Conservation (phyloP, 768 basidiomycete genomes). For the Suillus tomentosus region DNA sequence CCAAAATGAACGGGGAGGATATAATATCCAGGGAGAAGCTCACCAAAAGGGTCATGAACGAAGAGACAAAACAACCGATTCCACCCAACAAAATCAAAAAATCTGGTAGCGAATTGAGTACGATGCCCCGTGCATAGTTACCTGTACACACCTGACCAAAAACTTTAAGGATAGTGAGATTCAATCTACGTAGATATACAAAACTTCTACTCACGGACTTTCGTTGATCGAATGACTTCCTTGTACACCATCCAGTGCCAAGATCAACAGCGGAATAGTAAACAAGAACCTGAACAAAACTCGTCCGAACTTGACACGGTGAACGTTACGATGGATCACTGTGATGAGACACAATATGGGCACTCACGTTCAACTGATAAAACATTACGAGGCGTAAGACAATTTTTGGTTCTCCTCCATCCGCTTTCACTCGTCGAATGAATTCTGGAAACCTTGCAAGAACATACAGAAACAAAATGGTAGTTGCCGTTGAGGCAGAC, state of each 20-base stretch:
- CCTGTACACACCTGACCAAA: slow-evolving; percentile 54
- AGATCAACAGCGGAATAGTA: slow-evolving; percentile 64
- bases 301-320: slow-evolving; percentile 53
- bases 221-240: slow-evolving; percentile 50
- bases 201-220: slow-evolving; percentile 51
- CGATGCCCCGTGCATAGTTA: not conserved
- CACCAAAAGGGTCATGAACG: slow-evolving; percentile 78
- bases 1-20: not conserved
- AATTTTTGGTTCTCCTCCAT: slow-evolving; percentile 74
- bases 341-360: slow-evolving; percentile 1
- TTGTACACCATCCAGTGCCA: slow-evolving; percentile 65
- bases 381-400: slow-evolving; percentile 75
- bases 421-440: slow-evolving; percentile 67
- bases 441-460: slow-evolving; percentile 71
- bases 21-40: slow-evolving; percentile 25
- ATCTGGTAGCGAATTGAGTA: slow-evolving; percentile 42
- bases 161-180: slow-evolving; percentile 37
- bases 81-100: slow-evolving; percentile 71
- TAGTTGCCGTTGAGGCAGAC: slow-evolving; percentile 64
- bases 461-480: slow-evolving; percentile 70
- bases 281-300: slow-evolving; percentile 78
- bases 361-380: slow-evolving; percentile 74
- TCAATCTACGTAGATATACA: not conserved
- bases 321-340: slow-evolving; percentile 11
- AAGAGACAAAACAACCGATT: slow-evolving; percentile 78